These are phyloP conservation scores for Apiospora saccharicola DNA, from an alignment of 2,329 filamentous ascomycete genomes.

Conservation along the genomic window DNA sequence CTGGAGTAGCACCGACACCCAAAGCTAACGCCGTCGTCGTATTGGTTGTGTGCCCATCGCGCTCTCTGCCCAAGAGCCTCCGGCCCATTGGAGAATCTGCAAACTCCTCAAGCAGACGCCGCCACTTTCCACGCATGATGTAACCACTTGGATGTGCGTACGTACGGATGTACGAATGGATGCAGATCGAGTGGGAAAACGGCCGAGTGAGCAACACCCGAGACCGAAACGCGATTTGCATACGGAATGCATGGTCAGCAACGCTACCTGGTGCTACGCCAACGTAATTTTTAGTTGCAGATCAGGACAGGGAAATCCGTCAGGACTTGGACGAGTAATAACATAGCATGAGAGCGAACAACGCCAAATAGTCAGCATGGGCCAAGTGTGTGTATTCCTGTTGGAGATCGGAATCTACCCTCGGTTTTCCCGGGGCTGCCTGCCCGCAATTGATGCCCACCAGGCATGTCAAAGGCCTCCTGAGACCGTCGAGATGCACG, in stretches of 20 bases:
- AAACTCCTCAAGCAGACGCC: not conserved
- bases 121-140: not conserved
- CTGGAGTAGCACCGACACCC: too few species aligned
- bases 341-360: not conserved
- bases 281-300: not conserved
- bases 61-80: not conserved
- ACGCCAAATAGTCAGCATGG: not conserved
- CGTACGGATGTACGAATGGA: not conserved
- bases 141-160: not conserved
- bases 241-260: not conserved
- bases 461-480: not conserved
- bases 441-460: not conserved
- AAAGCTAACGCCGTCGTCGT: too few species aligned
- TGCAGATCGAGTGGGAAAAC: not conserved
- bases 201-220: constrained; percentile 11
- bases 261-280: not conserved
- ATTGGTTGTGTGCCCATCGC: not conserved
- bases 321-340: not conserved
- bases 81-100: not conserved
- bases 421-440: not conserved
- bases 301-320: not conserved
- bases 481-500: constrained; percentile 6
- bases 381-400: too few species aligned
- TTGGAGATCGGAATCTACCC: not conserved
- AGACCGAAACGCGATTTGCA: not conserved